Conservation (phyloP, 2,329 filamentous ascomycete species). For the Fusarium zealandicum region DNA sequence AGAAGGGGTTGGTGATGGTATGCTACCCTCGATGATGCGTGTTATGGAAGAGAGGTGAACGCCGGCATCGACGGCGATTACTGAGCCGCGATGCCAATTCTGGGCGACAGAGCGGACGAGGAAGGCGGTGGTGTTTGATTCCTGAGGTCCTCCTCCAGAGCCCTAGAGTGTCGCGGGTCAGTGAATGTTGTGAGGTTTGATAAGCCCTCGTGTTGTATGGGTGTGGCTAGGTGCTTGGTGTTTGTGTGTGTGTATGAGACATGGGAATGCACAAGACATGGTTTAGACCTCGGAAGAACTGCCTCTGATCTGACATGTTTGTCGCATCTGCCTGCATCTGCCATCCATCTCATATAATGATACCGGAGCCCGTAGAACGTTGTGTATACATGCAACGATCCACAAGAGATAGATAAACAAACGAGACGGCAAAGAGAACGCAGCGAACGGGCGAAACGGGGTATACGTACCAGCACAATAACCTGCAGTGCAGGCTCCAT, state of each 20-base stretch:
- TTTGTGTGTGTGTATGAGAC: slow-evolving; percentile 1
- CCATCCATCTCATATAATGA: background rate
- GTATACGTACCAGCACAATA: slow-evolving; percentile 72
- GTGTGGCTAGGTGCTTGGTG: background rate
- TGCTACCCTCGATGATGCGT: slow-evolving; percentile 72
- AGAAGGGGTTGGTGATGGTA: slow-evolving; percentile 46
- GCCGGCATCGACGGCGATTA: slow-evolving; percentile 93
- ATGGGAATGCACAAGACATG: too few species aligned
- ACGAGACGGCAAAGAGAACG: background rate
- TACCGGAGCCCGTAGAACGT: background rate
- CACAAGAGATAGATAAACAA: slow-evolving; percentile 7
- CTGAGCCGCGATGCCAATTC: slow-evolving; percentile 81
- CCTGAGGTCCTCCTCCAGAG: slow-evolving; percentile 85
- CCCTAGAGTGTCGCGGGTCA: slow-evolving; percentile 63
- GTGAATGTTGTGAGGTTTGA: background rate
- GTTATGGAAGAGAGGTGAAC: slow-evolving; percentile 87
- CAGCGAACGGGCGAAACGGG: slow-evolving; percentile 8
- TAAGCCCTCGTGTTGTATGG: too few species aligned
- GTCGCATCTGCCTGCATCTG: background rate
- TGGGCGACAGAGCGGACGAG: slow-evolving; percentile 82
- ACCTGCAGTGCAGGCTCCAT: slow-evolving; percentile 69
- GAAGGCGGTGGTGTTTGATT: slow-evolving; percentile 89
- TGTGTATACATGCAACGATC: background rate
- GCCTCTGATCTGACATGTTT: background rate
- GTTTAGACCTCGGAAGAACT: too few species aligned